Conservation (phyloP, 768 basidiomycete genomes). For the Lyophyllum decastes region DNA sequence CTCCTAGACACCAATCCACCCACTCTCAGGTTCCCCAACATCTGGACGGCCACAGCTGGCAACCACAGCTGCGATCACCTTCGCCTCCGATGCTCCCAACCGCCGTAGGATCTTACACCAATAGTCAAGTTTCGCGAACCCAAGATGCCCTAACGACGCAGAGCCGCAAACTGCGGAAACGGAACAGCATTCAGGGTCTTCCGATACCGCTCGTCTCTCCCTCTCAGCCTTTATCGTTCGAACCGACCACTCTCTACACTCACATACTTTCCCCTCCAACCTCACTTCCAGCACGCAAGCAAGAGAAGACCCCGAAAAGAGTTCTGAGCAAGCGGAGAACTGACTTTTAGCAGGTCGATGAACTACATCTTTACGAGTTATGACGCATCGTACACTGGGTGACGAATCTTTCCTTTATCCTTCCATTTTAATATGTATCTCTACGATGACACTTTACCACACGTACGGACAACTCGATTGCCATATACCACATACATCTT, state of each 20-base stretch:
- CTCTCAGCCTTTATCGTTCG: conserved; percentile 12
- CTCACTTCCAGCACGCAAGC: conserved; percentile 14
- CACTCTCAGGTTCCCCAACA: conserved; percentile 11
- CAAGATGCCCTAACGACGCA: conserved; percentile 23
- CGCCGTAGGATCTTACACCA: conserved; percentile 2
- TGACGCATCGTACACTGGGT: conserved; percentile 3
- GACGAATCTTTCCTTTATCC: conserved; percentile 5
- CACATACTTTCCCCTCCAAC: conserved; percentile 17
- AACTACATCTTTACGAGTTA: background rate
- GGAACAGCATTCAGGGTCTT: conserved; percentile 17
- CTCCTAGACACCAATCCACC: conserved; percentile 13
- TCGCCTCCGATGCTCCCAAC: conserved; percentile 5
- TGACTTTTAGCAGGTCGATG: conserved; percentile 26
- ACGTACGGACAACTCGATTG: conserved; percentile 15
- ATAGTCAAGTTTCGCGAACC: conserved; percentile 12
- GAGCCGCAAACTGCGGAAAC: conserved; percentile 29
- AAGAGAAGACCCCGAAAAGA: conserved; percentile 34
- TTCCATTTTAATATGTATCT: conserved; percentile 11
- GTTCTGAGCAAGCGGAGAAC: conserved; percentile 46
- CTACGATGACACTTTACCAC: conserved; percentile 7
- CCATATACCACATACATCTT: conserved; percentile 15
- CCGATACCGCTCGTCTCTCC: conserved; percentile 17
- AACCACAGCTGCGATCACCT: conserved; percentile 11
- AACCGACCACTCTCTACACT: conserved; percentile 15
- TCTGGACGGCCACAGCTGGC: conserved; percentile 8